A percentile compares a stretch with the other conserved stretches of the same genome.
Conservation (phyloP, 1,284 basidiomycete genomes). For the Pyrrhoderma lamaoense region DNA sequence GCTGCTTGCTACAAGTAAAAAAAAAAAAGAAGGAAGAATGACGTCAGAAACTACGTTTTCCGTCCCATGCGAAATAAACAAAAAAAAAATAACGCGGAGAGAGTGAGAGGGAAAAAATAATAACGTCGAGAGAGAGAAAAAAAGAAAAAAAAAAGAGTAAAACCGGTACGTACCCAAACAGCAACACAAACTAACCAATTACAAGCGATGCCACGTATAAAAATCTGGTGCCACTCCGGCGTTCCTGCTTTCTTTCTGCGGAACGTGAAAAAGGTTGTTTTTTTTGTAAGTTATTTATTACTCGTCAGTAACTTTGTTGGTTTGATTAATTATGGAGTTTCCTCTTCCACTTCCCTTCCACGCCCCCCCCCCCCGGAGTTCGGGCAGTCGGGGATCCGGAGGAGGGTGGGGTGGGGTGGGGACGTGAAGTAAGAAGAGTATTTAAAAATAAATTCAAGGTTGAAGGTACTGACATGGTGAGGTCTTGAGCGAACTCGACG, state of each 20-base stretch:
- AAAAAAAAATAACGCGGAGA: background rate
- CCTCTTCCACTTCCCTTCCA: too few relatives aligned
- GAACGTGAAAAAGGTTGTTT: background rate
- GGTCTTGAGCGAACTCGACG: conserved; percentile 40
- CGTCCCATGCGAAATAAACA: background rate
- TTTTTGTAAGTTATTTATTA: too few relatives aligned
- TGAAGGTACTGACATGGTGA: conserved; percentile 42
- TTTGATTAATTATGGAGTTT: too few relatives aligned
- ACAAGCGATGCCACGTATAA: conserved; percentile 70
- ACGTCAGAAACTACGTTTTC: too few relatives aligned
- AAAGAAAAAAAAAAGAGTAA: background rate
- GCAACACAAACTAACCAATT: conserved; percentile 77
- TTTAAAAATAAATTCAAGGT: too few relatives aligned
- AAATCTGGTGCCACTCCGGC: conserved; percentile 67
- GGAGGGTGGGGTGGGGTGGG: too few relatives aligned
- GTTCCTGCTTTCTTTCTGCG: conserved; percentile 56
- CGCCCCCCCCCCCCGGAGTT: too few relatives aligned
- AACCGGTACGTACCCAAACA: conserved; percentile 61
- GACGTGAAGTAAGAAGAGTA: too few relatives aligned
- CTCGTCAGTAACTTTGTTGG: too few relatives aligned
- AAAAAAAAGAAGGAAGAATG: too few relatives aligned
- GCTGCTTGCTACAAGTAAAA: conserved; percentile 63
- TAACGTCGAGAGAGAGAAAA: background rate
- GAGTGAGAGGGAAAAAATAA: too few relatives aligned
- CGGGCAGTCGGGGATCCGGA: too few relatives aligned